phyloP scores from a whole-genome alignment of 768 basidiomycete species.

The Naganishia kalamii region DNA sequence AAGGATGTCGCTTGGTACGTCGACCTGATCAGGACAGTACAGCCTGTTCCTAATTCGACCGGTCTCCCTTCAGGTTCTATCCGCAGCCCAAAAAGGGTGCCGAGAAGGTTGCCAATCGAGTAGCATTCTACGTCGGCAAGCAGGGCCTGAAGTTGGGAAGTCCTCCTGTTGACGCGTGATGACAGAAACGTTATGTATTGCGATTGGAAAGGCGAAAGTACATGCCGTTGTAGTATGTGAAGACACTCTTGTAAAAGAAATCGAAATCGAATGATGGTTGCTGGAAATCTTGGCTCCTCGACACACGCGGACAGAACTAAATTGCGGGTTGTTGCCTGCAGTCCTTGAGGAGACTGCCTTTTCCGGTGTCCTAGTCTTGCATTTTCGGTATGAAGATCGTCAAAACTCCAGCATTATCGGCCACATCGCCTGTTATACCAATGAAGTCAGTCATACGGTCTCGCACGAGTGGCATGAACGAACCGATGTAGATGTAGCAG shows the following conservation, averaged over 20 bases:
- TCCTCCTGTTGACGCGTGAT: constrained; percentile 1
- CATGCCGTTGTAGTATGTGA: background rate
- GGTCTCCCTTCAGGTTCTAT: constrained; percentile 33
- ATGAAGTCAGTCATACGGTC: background rate
- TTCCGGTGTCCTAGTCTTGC: background rate
- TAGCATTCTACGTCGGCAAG: constrained; percentile 41
- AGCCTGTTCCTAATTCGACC: background rate
- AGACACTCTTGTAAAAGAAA: background rate
- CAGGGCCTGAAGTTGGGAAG: constrained; percentile 20
- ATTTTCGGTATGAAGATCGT: constrained; percentile 44
- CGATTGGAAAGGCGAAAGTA: background rate
- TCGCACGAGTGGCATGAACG: constrained; percentile 11
- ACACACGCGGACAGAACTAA: too few relatives aligned
- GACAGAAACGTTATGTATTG: background rate
- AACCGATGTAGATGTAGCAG: constrained; percentile 46
- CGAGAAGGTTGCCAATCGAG: constrained; percentile 35
- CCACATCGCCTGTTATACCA: constrained; percentile 32
- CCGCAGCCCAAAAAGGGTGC: constrained; percentile 38
- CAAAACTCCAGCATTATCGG: constrained; percentile 42
- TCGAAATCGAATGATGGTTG: background rate
- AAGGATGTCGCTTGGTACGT: constrained; percentile 42
- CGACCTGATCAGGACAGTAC: background rate
- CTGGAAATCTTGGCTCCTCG: too few relatives aligned
- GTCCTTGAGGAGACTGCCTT: background rate
- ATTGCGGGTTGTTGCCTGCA: background rate